phyloP scores from a whole-genome alignment of 2,329 filamentous ascomycete species.

The Pyrenochaeta sp. region DNA sequence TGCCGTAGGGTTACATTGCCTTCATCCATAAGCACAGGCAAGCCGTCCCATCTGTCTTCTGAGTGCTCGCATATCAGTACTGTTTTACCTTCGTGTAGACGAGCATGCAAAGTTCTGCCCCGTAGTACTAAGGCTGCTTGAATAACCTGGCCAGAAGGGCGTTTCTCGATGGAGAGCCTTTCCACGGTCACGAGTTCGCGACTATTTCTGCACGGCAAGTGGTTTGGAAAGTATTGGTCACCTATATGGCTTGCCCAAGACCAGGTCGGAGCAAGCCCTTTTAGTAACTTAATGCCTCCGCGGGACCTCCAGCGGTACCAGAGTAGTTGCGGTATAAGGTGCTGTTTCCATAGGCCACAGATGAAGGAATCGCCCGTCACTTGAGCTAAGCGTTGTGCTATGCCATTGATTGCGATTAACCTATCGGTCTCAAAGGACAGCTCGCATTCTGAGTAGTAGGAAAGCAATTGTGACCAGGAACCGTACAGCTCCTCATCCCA shows the following conservation, averaged over 20 bases:
- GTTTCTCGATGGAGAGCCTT: not conserved
- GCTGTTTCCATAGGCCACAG: conserved; percentile 1
- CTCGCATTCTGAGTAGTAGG: not conserved
- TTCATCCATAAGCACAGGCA: too few species aligned
- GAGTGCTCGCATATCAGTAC: not conserved
- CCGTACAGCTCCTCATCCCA: not conserved
- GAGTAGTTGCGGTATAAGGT: not conserved
- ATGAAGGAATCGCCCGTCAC: not conserved
- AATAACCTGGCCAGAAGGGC: not conserved
- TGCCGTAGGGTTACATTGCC: not conserved
- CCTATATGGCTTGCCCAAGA: not conserved
- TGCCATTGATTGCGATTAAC: conserved; percentile 1
- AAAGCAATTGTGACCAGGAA: not conserved
- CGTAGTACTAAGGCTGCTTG: not conserved
- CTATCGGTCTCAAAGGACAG: not conserved
- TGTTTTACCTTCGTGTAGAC: not conserved
- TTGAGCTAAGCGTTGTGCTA: not conserved
- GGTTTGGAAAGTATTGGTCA: not conserved
- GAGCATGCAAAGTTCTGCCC: not conserved
- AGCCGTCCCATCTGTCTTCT: too few species aligned
- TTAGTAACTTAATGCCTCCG: too few species aligned
- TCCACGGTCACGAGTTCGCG: not conserved
- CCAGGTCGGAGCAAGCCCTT: conserved; percentile 1
- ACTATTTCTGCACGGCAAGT: not conserved
- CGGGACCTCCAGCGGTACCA: not conserved